Base-by-base conservation (phyloP, 78 protist genomes). In the Dictyostelium intermedium region DNA sequence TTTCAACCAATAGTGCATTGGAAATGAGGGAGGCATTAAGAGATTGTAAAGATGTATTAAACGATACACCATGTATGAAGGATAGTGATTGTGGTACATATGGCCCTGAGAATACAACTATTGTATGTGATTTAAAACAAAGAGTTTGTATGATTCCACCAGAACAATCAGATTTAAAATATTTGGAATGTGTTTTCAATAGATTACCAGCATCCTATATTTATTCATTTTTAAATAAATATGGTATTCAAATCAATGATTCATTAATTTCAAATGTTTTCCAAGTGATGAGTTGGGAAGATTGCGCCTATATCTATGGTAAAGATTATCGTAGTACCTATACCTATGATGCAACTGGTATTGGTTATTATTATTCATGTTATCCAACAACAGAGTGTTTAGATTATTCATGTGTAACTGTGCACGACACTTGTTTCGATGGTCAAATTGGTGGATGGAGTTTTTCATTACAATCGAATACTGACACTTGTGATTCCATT, bases 341-440 rank as follows among this genome's bases (percentile, higher is more conserved):
- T 60, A 16, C 37, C 1, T 89, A 80, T 25, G 20, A 50, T 0
- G n/a, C 63, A 7, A 16, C 20, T 1, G n/a, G 37, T 16, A 23
- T 32, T 32, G 50, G 27, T 11, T 4, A 6, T 14, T 3, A 16
- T 32, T 77, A 41, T 77, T 23, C 82, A 66, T 80, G 50, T 10
- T 39, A 76, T 39, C 32, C 27, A 39, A 76, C 56, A 5, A n/a
- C 23, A 11, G 2, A 30, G 18, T 89, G 94, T 45, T 25, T 89
- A 3, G 94, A 89, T 35, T 7, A n/a, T 16, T 37, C 94, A 27
- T 89, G 94, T 80, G 60, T n/a, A 32, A 66, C 79, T 1, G 82
- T 30, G 10, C 94, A 89, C n/a, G 94, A 89, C 18, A 41, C 73
- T 10, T 89, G 94, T 43, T 89, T 79, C 53, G 94, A 89, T 45